Evolutionary conservation across 805 yeast species (phyloP), one percentile per base, ranked within the genome.

Genomic region (Candida endomychidarum): DNA sequence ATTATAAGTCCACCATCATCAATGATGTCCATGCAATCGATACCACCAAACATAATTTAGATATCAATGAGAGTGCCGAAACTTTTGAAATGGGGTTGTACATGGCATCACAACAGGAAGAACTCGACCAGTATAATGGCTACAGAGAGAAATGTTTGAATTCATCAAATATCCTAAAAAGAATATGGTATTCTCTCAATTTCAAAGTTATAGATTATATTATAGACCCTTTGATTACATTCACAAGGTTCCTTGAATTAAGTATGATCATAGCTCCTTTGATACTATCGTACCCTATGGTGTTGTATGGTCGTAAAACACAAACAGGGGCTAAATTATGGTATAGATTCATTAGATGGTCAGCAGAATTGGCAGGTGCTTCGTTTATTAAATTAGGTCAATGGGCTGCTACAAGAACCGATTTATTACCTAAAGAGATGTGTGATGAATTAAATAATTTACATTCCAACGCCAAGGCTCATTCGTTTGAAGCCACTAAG

Each of bases 361-460:
- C 83, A 1, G 78, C 93, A 42, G 96, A 91, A 60, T 46, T 68
- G 12, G 96, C 96, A 0, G 99, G 99, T 0, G 96, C 98, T 2
- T 83, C 96, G 3, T 93, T 85, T 57, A 81, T 85, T 41, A 85
- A 87, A 60, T 74, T 93, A 42, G 99, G 98, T 3, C 99, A 93
- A 66, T 93, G 99, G 99, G 99, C 99, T 0, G 97, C 97, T 2
- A 85, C 96, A 8, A 77, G 99, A 60, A 86, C 95, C 0, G 99
- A 93, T 62, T 83, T 93, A 23, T 91, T 93, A 63, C 83, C 96
- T 3, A 67, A 65, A 34, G 86, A 76, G 28, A 63, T 91, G 60
- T 91, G 98, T 58, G 76, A 77, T 16, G 89, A 86, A 54, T 64
- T 93, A 50, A 77, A 86, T 8, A 65, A 75, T 17, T 65, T 93